Base-by-base conservation (phyloP, 1,284 basidiomycete species). In the Veloboletus limbatus region DNA sequence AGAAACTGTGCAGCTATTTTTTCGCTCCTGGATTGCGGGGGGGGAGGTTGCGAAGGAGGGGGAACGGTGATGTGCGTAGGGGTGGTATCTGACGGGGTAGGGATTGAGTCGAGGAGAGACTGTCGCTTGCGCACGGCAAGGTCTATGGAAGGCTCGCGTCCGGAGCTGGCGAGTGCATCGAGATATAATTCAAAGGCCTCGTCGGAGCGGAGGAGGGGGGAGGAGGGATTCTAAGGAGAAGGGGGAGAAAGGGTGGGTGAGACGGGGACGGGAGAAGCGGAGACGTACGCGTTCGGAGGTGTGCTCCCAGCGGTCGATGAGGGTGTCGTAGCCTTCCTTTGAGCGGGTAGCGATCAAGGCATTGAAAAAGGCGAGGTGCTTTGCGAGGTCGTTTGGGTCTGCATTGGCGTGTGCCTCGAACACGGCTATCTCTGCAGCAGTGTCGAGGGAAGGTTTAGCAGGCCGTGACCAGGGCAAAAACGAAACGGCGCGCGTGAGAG, bases 251-350 rank as follows among this genome's bases (percentile, higher is more conserved):
- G 30, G 40, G 44, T 51, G 34, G 17, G 40, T 13, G 34, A 8
- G 27, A 21, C 1, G 10, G 11, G 18, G 17, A 11, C 1, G 1
- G 16, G 14, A 18, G 0, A 6, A 16, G 35, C 6, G 1, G 14
- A 18, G 31, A 79, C 85, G 63, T 69, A 90, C 88, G 60, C 84
- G 88, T 76, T 89, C 84, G 57, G 77, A 79, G 76, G 83, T 81
- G 53, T 82, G 74, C 60, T 92, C 87, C 88, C 88, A 92, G 48
- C 88, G 77, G 56, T 73, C 80, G 49, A 88, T 78, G 50, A 90
- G 69, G 21, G 86, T 69, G 48, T 88, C 82, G 64, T 82, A 82
- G 1, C 81, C 87, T 10, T 81, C 75, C 51, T 78, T 79, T 24
- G 82, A 70, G 40, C 80, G 77, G 1, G 83, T 84, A 0, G 77